Evolutionary conservation across 2,329 filamentous ascomycete species (phyloP).

Genomic region (Nannizzia gypsea): DNA sequence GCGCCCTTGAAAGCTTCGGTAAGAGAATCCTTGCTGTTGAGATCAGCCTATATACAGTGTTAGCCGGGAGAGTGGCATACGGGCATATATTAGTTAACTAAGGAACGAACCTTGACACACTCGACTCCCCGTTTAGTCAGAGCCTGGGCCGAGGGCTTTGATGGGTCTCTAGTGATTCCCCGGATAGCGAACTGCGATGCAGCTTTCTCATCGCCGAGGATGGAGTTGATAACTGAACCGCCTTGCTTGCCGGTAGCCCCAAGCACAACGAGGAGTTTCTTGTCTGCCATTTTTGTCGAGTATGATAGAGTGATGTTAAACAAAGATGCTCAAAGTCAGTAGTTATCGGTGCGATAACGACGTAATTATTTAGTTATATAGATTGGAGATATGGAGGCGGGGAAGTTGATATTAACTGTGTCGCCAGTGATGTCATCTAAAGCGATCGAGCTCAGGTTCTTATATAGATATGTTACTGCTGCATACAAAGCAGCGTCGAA

Average conservation of each 20-base stretch:
- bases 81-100: constrained; percentile 19
- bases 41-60: constrained; percentile 28
- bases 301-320: not conserved
- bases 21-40: constrained; percentile 31
- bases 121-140: constrained; percentile 25
- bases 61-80: constrained; percentile 17
- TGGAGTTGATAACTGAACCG: constrained; percentile 35
- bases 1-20: constrained; percentile 21
- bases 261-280: constrained; percentile 33
- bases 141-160: constrained; percentile 21
- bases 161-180: constrained; percentile 39
- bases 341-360: not conserved
- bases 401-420: not conserved
- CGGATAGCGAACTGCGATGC: constrained; percentile 39
- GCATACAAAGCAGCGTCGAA: too few relatives aligned
- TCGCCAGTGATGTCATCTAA: not conserved
- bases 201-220: constrained; percentile 37
- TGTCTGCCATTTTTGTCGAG: not conserved
- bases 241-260: constrained; percentile 45
- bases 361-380: not conserved
- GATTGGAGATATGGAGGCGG: not conserved
- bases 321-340: not conserved
- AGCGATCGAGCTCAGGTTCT: too few relatives aligned
- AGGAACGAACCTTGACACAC: constrained; percentile 19
- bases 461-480: too few relatives aligned